Evolutionary conservation across 306 rosid genomes (phyloP).

Genomic region (Cicer bijugum): DNA sequence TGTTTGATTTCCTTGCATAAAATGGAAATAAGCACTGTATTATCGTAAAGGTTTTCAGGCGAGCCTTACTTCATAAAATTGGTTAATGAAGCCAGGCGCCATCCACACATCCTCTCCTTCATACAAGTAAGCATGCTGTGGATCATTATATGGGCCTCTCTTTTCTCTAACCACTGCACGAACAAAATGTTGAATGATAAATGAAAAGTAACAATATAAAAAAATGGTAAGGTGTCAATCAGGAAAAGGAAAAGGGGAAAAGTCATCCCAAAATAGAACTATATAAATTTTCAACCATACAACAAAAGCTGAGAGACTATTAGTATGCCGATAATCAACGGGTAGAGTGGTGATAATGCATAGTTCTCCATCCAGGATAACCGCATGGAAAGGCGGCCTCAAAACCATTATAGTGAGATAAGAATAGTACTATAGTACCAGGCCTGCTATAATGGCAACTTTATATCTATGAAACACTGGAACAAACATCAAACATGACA

Average conservation of each 20-base stretch:
- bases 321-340: conserved; percentile 18
- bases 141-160: conserved; percentile 87
- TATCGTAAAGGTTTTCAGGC: conserved; percentile 35
- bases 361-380: conserved; percentile 15
- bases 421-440: background rate
- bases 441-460: background rate
- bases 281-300: conserved; percentile 9
- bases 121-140: conserved; percentile 91
- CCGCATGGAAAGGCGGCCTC: background rate
- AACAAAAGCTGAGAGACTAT: conserved; percentile 26
- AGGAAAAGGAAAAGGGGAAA: background rate
- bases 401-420: conserved; percentile 2
- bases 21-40: conserved; percentile 31
- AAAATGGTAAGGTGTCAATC: conserved; percentile 4
- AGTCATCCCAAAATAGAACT: background rate
- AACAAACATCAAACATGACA: no score
- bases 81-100: conserved; percentile 98
- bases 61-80: conserved; percentile 81
- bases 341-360: background rate
- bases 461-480: background rate
- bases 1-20: conserved; percentile 28
- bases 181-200: conserved; percentile 35
- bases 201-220: conserved; percentile 38
- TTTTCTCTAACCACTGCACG: conserved; percentile 88
- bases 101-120: conserved; percentile 96